phyloP scores from a whole-genome alignment of 2,329 filamentous ascomycete genomes.

The Colletotrichum truncatum region DNA sequence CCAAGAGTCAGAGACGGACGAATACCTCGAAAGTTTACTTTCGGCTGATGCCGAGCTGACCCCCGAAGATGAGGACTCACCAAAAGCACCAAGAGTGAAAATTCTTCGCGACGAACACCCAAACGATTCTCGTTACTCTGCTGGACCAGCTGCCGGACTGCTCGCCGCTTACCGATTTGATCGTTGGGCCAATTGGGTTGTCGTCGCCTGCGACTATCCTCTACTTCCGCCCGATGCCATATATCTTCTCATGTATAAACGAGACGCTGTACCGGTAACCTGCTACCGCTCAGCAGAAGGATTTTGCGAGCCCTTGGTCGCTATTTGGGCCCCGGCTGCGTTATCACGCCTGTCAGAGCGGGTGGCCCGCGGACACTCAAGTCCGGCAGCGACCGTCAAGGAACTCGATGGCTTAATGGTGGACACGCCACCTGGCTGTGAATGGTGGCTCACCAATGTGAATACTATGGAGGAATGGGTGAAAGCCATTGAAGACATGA shows the following conservation, averaged over 20 bases:
- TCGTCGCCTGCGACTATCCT: constrained; percentile 45
- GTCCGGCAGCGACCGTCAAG: constrained; percentile 3
- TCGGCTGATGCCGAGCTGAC: constrained; percentile 12
- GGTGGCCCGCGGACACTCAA: constrained; percentile 25
- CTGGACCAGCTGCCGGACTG: constrained; percentile 36
- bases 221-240: constrained; percentile 38
- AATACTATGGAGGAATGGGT: constrained; percentile 23
- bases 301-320: constrained; percentile 44
- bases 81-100: background rate
- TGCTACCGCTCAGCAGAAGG: constrained; percentile 43
- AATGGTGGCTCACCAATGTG: constrained; percentile 25
- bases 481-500: constrained; percentile 9
- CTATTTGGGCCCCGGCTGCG: constrained; percentile 44
- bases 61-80: background rate
- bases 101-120: constrained; percentile 7
- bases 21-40: constrained; percentile 17
- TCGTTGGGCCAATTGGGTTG: constrained; percentile 40
- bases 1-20: constrained; percentile 21
- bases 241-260: constrained; percentile 36
- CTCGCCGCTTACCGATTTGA: constrained; percentile 39
- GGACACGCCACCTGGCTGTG: background rate
- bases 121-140: background rate
- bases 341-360: constrained; percentile 35
- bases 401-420: constrained; percentile 13
- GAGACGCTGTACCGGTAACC: constrained; percentile 37